Percentiles rank a stretch among this genome's conserved stretches.
Evolutionary conservation across 108 stramenopile species (phyloP).

Genomic region (Pseudonitzschia multiseries): DNA sequence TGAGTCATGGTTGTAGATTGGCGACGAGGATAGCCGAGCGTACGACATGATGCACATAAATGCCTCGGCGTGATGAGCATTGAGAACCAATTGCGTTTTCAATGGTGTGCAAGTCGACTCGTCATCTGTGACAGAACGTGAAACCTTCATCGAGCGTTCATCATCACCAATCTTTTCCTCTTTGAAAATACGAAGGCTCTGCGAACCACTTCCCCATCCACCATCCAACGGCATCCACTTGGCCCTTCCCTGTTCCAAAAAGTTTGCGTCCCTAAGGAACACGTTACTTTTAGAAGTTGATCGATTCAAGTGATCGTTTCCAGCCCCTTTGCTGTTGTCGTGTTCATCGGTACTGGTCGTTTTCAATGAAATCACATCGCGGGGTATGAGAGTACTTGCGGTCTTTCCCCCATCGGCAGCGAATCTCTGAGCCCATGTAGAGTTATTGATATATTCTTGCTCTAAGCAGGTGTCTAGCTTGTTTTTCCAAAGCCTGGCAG

Average conservation of each 20-base stretch:
- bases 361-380: conserved; percentile 12
- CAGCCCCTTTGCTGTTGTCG: not conserved
- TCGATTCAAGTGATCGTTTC: not conserved
- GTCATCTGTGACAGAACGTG: conserved; percentile 17
- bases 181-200: conserved; percentile 69
- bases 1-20: conserved; percentile 7
- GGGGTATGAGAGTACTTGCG: conserved; percentile 30
- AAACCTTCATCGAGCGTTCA: conserved; percentile 13
- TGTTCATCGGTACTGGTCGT: conserved; percentile 12
- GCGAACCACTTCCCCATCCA: conserved; percentile 62
- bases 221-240: conserved; percentile 77
- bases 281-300: conserved; percentile 19
- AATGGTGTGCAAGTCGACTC: conserved; percentile 66
- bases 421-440: conserved; percentile 51
- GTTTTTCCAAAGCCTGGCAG: conserved; percentile 56
- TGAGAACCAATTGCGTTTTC: conserved; percentile 67
- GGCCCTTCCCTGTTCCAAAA: conserved; percentile 19
- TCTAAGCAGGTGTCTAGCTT: conserved; percentile 55
- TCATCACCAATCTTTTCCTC: conserved; percentile 43
- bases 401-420: conserved; percentile 45
- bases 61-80: conserved; percentile 68
- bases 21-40: conserved; percentile 38
- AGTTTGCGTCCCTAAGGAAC: conserved; percentile 20
- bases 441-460: conserved; percentile 28
- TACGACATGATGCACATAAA: conserved; percentile 86